Evolutionary conservation across 768 basidiomycete genomes (phyloP), one percentile per base, ranked within the genome.

Genomic region (Dendrothele bispora): DNA sequence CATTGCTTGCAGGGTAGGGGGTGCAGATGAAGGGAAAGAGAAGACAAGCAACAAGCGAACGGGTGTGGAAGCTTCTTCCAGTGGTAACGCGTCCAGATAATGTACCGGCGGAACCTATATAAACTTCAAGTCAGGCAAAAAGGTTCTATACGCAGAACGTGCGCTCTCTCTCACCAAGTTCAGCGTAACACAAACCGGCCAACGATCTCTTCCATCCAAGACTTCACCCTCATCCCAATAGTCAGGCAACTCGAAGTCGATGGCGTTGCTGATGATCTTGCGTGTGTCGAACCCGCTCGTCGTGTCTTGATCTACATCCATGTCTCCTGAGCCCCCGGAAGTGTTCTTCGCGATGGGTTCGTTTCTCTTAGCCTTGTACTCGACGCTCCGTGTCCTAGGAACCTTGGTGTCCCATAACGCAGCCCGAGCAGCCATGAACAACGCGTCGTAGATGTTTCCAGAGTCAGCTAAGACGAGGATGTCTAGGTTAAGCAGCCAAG

Each of bases 211-310:
- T 2, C 83, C 83, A 30, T 70, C 74, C 24, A 92, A 59, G 15
- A 71, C 63, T 48, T 83, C 85, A 0, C 92, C 92, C 53, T 90
- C 88, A 57, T 91, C 91, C 88, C 89, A 91, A 52, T 84, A 88
- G 61, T 95, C 91, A 10, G 83, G 77, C 18, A 94, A 74, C 66
- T 95, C 92, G 55, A 94, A 94, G 63, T 95, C 92, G 7, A 81
- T 79, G 10, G 83, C 86, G 7, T 64, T 64, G 20, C 61, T 62
- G 29, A 70, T 63, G 27, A 74, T 64, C 8, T 51, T 54, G 30
- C 80, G 71, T 14, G 82, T 86, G 54, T 82, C 81, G 32, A 88
- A 78, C 2, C 80, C 75, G 52, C 83, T 83, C 30, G 69, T 59
- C 15, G 62, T 56, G 24, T 66, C 67, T 27, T 72, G 62, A 49